Evolutionary conservation across 257 asterid species (phyloP).

Genomic region (Thymus quinquecostatus): DNA sequence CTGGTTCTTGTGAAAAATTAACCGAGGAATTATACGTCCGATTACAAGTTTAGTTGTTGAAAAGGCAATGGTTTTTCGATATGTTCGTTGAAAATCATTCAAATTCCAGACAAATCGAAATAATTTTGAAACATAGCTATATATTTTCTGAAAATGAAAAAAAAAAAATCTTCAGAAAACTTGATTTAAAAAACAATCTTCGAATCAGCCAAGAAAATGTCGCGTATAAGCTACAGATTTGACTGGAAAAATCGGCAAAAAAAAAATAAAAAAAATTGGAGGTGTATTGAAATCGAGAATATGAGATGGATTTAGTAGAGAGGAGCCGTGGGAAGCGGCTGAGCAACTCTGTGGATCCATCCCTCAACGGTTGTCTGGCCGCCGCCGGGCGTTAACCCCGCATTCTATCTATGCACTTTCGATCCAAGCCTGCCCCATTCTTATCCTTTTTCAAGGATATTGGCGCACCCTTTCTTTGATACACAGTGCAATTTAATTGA

Average conservation of each 20-base stretch:
- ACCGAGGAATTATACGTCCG: no score
- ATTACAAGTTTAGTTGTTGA: no score
- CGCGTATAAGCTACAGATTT: not conserved
- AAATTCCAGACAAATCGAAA: no score
- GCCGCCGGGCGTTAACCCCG: slow-evolving; percentile 45
- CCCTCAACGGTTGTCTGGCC: slow-evolving; percentile 63
- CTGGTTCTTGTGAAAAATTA: no score
- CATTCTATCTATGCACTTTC: slow-evolving; percentile 45
- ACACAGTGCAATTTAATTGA: slow-evolving; percentile 34
- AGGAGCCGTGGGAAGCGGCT: slow-evolving; percentile 28
- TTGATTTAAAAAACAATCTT: no score
- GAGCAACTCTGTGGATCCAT: slow-evolving; percentile 53
- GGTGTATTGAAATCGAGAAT: not conserved
- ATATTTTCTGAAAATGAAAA: no score
- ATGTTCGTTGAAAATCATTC: no score
- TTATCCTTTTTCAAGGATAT: slow-evolving; percentile 21
- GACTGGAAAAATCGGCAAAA: not conserved
- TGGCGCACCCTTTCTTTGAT: slow-evolving; percentile 32
- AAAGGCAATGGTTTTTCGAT: no score
- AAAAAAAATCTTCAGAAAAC: no score
- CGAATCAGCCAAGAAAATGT: no score
- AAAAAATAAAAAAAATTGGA: no score
- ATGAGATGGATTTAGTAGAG: slow-evolving; percentile 57
- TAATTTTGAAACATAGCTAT: no score
- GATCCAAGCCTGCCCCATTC: slow-evolving; percentile 35